Evolutionary conservation across 257 asterid genomes (phyloP).

Genomic region (Nicotiana tabacum): DNA sequence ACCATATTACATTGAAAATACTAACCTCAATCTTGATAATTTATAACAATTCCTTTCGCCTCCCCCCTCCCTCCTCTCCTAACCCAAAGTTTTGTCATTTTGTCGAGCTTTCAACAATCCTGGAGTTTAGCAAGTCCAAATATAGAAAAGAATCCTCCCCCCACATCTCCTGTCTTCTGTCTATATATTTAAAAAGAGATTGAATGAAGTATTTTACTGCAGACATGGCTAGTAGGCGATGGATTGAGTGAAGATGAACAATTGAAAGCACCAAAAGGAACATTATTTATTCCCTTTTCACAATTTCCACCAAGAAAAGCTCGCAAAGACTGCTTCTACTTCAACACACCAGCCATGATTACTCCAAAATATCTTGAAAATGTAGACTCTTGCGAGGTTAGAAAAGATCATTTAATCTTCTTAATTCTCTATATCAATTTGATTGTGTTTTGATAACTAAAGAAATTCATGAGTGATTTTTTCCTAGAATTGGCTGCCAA

Average conservation of each 20-base stretch:
- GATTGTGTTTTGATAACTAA: neutral
- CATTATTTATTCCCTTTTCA: constrained; percentile 35
- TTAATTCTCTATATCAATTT: neutral
- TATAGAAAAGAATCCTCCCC: neutral
- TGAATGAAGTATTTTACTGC: neutral
- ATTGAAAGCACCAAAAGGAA: constrained; percentile 32
- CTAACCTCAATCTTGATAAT: no score
- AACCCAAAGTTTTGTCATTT: neutral
- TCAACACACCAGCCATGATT: constrained; percentile 32
- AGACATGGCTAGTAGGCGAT: constrained; percentile 37
- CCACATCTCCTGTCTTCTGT: no score
- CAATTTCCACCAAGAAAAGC: constrained; percentile 33
- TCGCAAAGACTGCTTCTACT: constrained; percentile 33
- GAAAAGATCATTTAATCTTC: neutral
- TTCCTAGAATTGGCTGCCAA: constrained; percentile 78
- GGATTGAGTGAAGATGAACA: constrained; percentile 28
- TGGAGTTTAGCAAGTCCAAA: neutral
- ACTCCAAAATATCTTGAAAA: constrained; percentile 34
- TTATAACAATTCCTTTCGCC: neutral
- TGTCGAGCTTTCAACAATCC: neutral
- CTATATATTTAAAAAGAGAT: no score
- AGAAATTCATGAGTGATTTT: neutral
- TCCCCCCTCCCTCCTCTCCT: neutral
- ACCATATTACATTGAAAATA: no score
- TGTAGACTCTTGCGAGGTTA: constrained; percentile 38